Evolutionary conservation across 1,284 basidiomycete species (phyloP).

Genomic region (Tilletia horrida): DNA sequence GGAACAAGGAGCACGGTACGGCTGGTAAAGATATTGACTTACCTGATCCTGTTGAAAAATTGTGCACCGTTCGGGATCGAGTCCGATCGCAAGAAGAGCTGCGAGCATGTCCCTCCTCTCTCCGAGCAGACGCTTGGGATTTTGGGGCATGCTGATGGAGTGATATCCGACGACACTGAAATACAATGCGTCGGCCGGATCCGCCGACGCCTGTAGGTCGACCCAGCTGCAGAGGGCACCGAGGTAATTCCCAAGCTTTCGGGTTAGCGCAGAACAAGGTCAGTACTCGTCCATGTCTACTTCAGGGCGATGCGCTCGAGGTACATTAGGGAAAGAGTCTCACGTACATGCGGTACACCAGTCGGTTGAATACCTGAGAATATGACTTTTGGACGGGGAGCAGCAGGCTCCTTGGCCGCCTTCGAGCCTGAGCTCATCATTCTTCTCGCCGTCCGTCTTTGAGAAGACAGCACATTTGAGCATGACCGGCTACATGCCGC

Average conservation of each 20-base stretch:
- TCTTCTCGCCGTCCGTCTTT: not conserved
- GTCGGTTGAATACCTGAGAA: slow-evolving; percentile 82
- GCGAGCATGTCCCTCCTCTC: slow-evolving; percentile 78
- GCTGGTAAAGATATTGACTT: slow-evolving; percentile 40
- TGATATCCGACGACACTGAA: slow-evolving; percentile 83
- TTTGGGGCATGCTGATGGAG: slow-evolving; percentile 83
- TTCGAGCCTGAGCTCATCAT: not conserved
- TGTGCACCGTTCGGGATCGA: slow-evolving; percentile 72
- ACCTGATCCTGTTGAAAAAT: slow-evolving; percentile 87
- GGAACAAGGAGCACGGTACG: not conserved
- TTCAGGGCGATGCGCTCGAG: no score
- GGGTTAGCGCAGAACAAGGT: not conserved
- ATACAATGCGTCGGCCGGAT: slow-evolving; percentile 64
- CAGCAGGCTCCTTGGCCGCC: no score
- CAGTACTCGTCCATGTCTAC: not conserved
- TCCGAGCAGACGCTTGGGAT: slow-evolving; percentile 64
- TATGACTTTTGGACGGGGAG: slow-evolving; percentile 56
- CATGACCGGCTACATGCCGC: no score
- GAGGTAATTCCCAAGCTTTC: slow-evolving; percentile 84
- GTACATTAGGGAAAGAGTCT: not conserved
- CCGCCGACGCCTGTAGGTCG: slow-evolving; percentile 66
- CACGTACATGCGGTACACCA: slow-evolving; percentile 73
- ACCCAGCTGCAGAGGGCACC: slow-evolving; percentile 88
- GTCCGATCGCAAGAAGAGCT: slow-evolving; percentile 75
- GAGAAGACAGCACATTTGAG: no score